Base-by-base conservation (phyloP, 2,329 filamentous ascomycete species). In the Pestalotiopsis sp. region DNA sequence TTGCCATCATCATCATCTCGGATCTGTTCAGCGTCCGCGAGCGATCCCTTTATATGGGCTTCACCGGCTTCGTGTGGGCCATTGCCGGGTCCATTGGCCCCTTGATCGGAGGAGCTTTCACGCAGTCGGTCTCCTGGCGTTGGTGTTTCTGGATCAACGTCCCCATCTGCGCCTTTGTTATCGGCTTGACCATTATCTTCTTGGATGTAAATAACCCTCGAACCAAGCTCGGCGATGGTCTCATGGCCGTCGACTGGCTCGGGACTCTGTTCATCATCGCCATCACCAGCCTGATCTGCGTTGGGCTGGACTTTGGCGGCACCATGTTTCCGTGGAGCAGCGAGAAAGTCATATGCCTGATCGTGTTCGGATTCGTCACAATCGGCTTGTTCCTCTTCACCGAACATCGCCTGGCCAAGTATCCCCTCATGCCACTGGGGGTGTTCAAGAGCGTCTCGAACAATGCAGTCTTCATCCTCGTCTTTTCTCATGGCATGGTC, bases 61-160 rank as follows among this genome's bases (percentile, higher is more conserved):
- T 69, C 20, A 31, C 73, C 66, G 86, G 86, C 5, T 81, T 85
- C 56, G 84, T 88, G 0, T 85, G 88, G 88, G 86, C 86, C 12
- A 41, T 75, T 2, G 74, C 74, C 1, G 70, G 67, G 9, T 66
- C 70, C 7, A 59, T 69, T 7, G 74, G 74, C 0, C 74, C 74
- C 4, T 45, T 75, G 7, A 66, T 76, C 7, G 74, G 74, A 1
- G 74, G 74, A 0, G 74, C 73, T 17, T 68, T 76, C 3, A 71
- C 74, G 3, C 56, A 75, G 61, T 59, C 65, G 12, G 69, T 66
- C 1, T 69, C 59, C 11, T 76, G 74, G 74, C 71, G 72, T 0
- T 76, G 74, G 74, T 73, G 73, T 49, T 75, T 75, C 57, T 75
- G 70, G 74, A 11, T 58, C 73, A 75, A 75, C 31, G 68, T 75